These are phyloP conservation scores for Sugiyamaella valdiviana DNA, from an alignment of 805 yeast species.

Conservation along the genomic window DNA sequence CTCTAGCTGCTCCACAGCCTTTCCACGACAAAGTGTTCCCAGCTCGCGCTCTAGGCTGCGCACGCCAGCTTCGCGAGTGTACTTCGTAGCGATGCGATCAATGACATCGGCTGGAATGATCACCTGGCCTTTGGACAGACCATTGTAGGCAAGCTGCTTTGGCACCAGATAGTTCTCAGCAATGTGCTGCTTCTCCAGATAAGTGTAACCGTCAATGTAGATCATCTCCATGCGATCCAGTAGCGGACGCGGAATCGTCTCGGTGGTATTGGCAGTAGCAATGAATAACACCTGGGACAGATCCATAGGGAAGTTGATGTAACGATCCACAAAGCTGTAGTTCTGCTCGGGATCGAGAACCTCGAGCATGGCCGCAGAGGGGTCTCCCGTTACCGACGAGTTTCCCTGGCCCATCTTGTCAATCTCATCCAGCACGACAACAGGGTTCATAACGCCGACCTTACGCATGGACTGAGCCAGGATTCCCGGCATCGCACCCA, in stretches of 20 bases:
- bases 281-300: constrained; percentile 73
- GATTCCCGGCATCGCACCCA: constrained; percentile 88
- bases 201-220: constrained; percentile 71
- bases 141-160: constrained; percentile 64
- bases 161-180: constrained; percentile 66
- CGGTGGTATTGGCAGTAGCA: constrained; percentile 78
- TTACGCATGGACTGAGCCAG: constrained; percentile 70
- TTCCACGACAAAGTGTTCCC: constrained; percentile 71
- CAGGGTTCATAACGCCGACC: constrained; percentile 74
- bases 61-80: constrained; percentile 84
- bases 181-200: constrained; percentile 67
- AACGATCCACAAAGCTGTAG: constrained; percentile 68
- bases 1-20: constrained; percentile 49
- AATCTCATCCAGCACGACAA: constrained; percentile 75
- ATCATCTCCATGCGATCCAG: constrained; percentile 81
- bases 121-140: constrained; percentile 45
- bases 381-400: constrained; percentile 64
- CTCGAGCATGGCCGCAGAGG: constrained; percentile 82
- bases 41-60: constrained; percentile 69
- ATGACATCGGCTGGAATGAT: constrained; percentile 48
- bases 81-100: constrained; percentile 55
- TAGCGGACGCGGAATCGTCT: constrained; percentile 66
- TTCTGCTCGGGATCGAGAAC: constrained; percentile 90
- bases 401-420: constrained; percentile 65
- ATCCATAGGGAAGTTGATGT: constrained; percentile 79